Conservation (phyloP, 805 yeast genomes). For the Wickerhamomyces chambardii region DNA sequence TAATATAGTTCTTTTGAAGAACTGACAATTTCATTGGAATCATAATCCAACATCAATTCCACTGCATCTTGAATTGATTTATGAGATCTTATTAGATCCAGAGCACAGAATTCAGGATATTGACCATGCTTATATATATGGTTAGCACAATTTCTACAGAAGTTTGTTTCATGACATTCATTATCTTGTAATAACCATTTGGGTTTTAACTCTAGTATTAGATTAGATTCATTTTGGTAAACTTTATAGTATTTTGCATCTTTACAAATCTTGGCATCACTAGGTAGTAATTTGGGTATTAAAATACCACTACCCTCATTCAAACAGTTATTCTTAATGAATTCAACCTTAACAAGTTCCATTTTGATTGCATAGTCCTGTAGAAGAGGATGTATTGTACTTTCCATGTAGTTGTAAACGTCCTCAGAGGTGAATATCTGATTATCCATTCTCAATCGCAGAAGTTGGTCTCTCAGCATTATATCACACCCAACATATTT, state of each 20-base stretch:
- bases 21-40: too few relatives aligned
- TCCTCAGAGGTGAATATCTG: constrained; percentile 7
- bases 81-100: constrained; percentile 21
- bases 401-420: constrained; percentile 8
- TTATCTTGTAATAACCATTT: constrained; percentile 46
- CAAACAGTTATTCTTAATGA: constrained; percentile 4
- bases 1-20: too few relatives aligned
- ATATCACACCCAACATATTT: constrained; percentile 27
- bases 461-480: constrained; percentile 20
- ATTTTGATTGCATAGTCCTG: constrained; percentile 17
- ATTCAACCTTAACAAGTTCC: constrained; percentile 8
- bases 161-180: constrained; percentile 9
- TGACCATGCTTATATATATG: constrained; percentile 23
- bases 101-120: constrained; percentile 34
- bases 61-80: neutral
- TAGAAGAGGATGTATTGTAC: constrained; percentile 11
- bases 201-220: constrained; percentile 46
- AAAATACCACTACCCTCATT: constrained; percentile 34
- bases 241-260: constrained; percentile 29
- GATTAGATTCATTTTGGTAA: constrained; percentile 6
- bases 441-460: constrained; percentile 20
- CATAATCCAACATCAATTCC: constrained; percentile 1
- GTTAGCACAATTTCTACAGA: constrained; percentile 52
- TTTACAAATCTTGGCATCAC: constrained; percentile 18
- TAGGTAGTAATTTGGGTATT: constrained; percentile 31